A percentile compares a stretch with the other conserved stretches of the same genome.
Evolutionary conservation across 169 alveolate species (phyloP).

Genomic region (Plasmodium cynomolgi): DNA sequence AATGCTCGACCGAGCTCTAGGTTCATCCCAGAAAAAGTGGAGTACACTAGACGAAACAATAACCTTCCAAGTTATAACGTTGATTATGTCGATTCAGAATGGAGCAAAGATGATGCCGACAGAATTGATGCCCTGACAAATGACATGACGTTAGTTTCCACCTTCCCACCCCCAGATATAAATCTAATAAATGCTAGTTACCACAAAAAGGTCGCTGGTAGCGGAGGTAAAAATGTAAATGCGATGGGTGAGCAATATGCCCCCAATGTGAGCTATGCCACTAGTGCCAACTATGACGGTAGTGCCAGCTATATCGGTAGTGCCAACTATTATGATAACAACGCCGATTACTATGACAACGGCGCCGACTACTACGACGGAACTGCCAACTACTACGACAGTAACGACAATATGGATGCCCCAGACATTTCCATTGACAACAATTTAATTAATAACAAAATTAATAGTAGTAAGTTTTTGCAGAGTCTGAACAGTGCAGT

Average conservation of each 20-base stretch:
- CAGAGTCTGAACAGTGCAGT: conserved; percentile 78
- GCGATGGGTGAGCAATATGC: conserved; percentile 3
- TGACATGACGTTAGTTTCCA: conserved; percentile 72
- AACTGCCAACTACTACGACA: not conserved
- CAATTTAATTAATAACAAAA: conserved; percentile 14
- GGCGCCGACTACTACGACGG: not conserved
- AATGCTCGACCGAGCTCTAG: conserved; percentile 10
- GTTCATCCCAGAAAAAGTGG: conserved; percentile 36
- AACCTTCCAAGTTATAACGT: conserved; percentile 21
- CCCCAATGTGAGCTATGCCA: not conserved
- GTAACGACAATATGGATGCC: conserved; percentile 11
- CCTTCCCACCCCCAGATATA: conserved; percentile 68
- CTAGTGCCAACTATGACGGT: not conserved
- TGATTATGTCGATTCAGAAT: conserved; percentile 31
- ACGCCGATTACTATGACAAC: conserved; percentile 8
- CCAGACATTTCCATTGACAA: not conserved
- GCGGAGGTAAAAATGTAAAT: not conserved
- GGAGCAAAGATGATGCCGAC: conserved; percentile 28
- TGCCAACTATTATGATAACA: not conserved
- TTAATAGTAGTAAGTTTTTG: conserved; percentile 54
- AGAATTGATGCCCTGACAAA: conserved; percentile 30
- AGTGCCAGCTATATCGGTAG: not conserved
- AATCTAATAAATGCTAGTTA: conserved; percentile 57
- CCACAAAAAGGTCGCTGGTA: conserved; percentile 37
- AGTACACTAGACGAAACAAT: conserved; percentile 1